Conservation (phyloP, 345 rosid genomes). For the Erucastrum elatum region DNA sequence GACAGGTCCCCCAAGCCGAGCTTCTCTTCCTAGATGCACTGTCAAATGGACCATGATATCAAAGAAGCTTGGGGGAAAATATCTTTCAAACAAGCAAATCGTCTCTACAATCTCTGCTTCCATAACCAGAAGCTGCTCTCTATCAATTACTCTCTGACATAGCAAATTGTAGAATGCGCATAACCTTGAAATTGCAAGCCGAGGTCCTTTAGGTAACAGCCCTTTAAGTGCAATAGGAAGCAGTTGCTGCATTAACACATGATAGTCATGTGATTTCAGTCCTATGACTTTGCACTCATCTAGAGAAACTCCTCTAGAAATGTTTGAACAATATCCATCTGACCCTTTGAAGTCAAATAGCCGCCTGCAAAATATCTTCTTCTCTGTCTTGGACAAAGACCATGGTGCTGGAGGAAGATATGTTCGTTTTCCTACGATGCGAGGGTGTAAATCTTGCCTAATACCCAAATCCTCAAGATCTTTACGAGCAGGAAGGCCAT, state of each 20-base stretch:
- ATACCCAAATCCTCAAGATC: neutral
- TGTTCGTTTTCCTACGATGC: neutral
- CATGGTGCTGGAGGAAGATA: neutral
- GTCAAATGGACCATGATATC: neutral
- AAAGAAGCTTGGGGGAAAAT: neutral
- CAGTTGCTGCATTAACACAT: neutral
- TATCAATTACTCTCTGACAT: neutral
- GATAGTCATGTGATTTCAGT: neutral
- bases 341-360: neutral
- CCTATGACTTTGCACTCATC: neutral
- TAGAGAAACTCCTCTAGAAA: neutral
- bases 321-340: neutral
- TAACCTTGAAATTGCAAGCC: neutral
- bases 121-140: neutral
- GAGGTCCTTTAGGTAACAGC: neutral
- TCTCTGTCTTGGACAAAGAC: neutral
- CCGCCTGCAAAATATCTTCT: neutral
- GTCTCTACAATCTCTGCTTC: neutral
- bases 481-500: neutral
- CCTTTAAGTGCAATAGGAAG: neutral
- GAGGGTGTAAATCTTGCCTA: neutral
- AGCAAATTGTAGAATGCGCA: neutral
- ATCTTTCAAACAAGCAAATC: neutral
- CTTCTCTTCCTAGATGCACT: neutral
- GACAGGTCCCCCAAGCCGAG: neutral